Evolutionary conservation across 2,329 filamentous ascomycete genomes (phyloP).

Genomic region (Balansia obtecta): DNA sequence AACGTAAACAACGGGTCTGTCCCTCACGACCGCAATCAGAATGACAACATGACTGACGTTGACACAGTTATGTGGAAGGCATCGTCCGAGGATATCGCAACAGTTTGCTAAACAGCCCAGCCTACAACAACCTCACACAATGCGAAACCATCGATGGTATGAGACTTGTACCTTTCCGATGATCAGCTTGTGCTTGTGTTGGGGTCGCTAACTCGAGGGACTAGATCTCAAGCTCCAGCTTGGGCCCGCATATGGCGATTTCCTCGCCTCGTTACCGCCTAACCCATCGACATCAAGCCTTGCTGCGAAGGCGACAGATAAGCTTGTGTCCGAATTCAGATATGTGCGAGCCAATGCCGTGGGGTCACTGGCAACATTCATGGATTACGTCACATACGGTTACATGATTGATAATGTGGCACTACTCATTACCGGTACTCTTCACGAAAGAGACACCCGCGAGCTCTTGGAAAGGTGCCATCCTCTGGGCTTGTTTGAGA

Average conservation of each 20-base stretch:
- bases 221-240: constrained; percentile 96
- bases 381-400: constrained; percentile 96
- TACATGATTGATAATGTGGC: constrained; percentile 99
- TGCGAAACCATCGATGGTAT: constrained; percentile 93
- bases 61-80: constrained; percentile 78
- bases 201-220: neutral
- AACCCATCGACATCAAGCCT: constrained; percentile 95
- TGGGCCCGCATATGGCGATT: constrained; percentile 91
- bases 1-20: constrained; percentile 85
- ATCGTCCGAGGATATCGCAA: constrained; percentile 97
- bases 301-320: constrained; percentile 91
- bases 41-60: constrained; percentile 17
- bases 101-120: constrained; percentile 73
- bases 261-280: constrained; percentile 82
- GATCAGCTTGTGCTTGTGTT: neutral
- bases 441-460: constrained; percentile 93
- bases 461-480: constrained; percentile 94
- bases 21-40: constrained; percentile 5
- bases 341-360: constrained; percentile 92
- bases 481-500: constrained; percentile 96
- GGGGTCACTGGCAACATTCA: constrained; percentile 83
- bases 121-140: constrained; percentile 93
- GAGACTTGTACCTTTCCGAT: neutral
- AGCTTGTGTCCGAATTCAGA: constrained; percentile 93
- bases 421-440: constrained; percentile 89